Conservation (phyloP, 208 protist genomes). For the Wallacemonas collosoma region DNA sequence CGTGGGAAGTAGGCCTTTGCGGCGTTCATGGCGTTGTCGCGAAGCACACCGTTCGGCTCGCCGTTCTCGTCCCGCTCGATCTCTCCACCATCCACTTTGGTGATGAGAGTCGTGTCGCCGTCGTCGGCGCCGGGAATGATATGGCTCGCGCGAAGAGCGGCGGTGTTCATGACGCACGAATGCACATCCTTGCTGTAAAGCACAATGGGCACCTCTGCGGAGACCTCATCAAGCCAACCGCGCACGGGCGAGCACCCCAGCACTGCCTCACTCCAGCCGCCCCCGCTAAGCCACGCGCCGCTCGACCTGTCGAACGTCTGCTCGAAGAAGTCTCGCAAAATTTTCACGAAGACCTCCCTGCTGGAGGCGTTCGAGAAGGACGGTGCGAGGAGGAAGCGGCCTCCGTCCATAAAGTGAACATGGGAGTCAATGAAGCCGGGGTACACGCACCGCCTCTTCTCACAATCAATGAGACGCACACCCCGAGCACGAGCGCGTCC, state of each 20-base stretch:
- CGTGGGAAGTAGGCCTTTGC: constrained; percentile 29
- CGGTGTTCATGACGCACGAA: constrained; percentile 54
- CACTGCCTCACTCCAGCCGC: constrained; percentile 54
- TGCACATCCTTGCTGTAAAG: constrained; percentile 63
- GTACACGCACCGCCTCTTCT: constrained; percentile 32
- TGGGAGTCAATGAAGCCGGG: constrained; percentile 76
- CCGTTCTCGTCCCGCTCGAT: constrained; percentile 43
- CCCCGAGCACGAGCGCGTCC: constrained; percentile 28
- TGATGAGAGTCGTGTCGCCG: constrained; percentile 32
- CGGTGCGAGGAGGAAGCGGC: constrained; percentile 34
- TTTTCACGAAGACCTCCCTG: constrained; percentile 33
- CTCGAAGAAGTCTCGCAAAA: constrained; percentile 38
- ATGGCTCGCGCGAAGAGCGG: constrained; percentile 41
- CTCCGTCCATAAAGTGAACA: constrained; percentile 60
- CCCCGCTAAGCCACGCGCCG: constrained; percentile 45
- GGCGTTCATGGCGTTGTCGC: constrained; percentile 52
- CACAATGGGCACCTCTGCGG: constrained; percentile 38
- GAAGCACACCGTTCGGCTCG: constrained; percentile 56
- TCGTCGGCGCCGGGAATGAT: constrained; percentile 43
- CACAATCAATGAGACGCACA: constrained; percentile 49
- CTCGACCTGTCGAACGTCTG: constrained; percentile 10
- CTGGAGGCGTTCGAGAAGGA: constrained; percentile 27
- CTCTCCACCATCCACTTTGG: constrained; percentile 33
- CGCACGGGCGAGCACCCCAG: constrained; percentile 53
- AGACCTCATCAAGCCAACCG: constrained; percentile 61